Base-by-base conservation (phyloP, 441 rosid genomes). In the Pelargonium cotyledonis region DNA sequence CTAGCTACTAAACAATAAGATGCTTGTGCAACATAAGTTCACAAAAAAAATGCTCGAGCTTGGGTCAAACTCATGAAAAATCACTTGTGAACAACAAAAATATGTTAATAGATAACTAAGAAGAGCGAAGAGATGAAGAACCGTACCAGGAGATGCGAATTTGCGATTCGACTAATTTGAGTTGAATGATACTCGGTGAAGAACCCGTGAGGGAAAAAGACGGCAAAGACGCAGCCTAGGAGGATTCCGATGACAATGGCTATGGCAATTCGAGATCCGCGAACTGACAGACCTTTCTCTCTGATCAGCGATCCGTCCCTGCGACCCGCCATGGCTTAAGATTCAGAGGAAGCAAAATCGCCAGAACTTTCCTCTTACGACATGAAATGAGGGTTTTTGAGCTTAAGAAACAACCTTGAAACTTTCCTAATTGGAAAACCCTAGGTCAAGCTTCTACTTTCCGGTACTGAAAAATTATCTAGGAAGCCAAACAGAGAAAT, bases 251-350 rank as follows among this genome's bases (percentile, higher is more conserved):
- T 68, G 31, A 78, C 60, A 77, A 95, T 83, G 72, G 99, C 95
- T 58, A 84, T 65, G 65, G 81, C 94, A 68, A 94, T 86, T 78
- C 96, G 88, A 78, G 97, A 90, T 84, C 86, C 84, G 51, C 90
- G 89, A 70, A 77, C 67, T 18, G 88, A 65, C 70, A 78, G 90
- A 43, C 70, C 86, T 77, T 91, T 94, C 38, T 31, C 38, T 4
- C 38, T 31, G 38, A 31, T 31, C 38, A 31, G 38, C 38, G 38
- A 31, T 31, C 38, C 38, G 21, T 90, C 77, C 80, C 88, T 84
- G 65, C 97, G 97, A 79, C 79, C 82, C 76, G 84, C 89, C 97
- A 90, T 88, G 75, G 77, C 68, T 63, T 66, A 15, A 47, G 53
- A 1, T 47, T 47, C 53, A 47, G 7, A 15, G 19, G 58, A 55